These are phyloP conservation scores for Magnaporthiopsis incrustans DNA, from an alignment of 2,329 filamentous ascomycete species.

Conservation along the genomic window DNA sequence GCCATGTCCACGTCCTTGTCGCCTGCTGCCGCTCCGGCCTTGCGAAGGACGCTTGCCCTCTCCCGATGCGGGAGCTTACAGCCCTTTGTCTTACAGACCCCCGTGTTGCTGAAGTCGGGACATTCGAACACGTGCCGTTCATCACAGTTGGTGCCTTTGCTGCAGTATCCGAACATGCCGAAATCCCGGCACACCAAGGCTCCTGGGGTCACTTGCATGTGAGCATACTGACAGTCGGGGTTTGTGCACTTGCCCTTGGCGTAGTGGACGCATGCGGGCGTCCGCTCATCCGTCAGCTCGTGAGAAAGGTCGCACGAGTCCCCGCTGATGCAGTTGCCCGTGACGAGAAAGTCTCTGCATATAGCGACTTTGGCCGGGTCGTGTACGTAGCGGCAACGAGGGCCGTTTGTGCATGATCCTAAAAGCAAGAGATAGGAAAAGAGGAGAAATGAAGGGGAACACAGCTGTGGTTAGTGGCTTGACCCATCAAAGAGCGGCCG, in stretches of 20 bases:
- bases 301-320: conserved; percentile 86
- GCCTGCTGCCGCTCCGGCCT: conserved; percentile 41
- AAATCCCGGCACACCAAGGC: conserved; percentile 80
- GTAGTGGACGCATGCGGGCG: conserved; percentile 84
- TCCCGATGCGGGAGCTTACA: conserved; percentile 86
- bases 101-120: conserved; percentile 89
- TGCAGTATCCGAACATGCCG: conserved; percentile 81
- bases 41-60: conserved; percentile 71
- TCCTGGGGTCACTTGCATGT: conserved; percentile 67
- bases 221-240: conserved; percentile 75
- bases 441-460: conserved; percentile 5
- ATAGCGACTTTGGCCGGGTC: conserved; percentile 80
- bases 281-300: conserved; percentile 72
- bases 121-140: conserved; percentile 89
- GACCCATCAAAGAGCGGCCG: conserved; percentile 11
- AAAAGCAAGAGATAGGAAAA: conserved; percentile 17
- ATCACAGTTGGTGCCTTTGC: conserved; percentile 66
- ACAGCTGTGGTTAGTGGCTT: conserved; percentile 32
- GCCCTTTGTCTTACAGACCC: conserved; percentile 69
- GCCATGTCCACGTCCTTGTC: conserved; percentile 46
- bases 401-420: conserved; percentile 83
- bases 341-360: conserved; percentile 80
- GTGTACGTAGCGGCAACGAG: conserved; percentile 72
- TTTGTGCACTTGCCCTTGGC: conserved; percentile 86
- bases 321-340: conserved; percentile 68